Conservation (phyloP, 805 yeast genomes). For the Hanseniaspora clermontiae region DNA sequence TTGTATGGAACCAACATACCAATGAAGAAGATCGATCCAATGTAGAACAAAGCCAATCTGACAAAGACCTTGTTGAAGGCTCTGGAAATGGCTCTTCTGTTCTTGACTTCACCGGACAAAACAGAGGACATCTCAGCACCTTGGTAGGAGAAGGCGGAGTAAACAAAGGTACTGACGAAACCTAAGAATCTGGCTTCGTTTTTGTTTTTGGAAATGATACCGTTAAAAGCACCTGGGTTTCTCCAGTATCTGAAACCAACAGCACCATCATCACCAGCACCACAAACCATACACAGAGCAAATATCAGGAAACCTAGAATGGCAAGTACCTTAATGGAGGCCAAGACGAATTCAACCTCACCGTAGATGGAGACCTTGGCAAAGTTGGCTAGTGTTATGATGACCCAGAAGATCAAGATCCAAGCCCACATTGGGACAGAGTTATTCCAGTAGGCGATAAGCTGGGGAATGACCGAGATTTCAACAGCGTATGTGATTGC, state of each 20-base stretch:
- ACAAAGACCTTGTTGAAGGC: slow-evolving; percentile 58
- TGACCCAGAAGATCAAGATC: slow-evolving; percentile 53
- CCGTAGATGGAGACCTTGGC: slow-evolving; percentile 62
- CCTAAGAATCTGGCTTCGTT: slow-evolving; percentile 53
- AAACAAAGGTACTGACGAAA: slow-evolving; percentile 55
- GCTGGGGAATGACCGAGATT: slow-evolving; percentile 57
- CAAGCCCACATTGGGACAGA: slow-evolving; percentile 62
- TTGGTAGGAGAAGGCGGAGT: slow-evolving; percentile 70
- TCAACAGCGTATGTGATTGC: slow-evolving; percentile 66
- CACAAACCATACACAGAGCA: slow-evolving; percentile 59
- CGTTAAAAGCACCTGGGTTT: slow-evolving; percentile 68
- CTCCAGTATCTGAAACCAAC: slow-evolving; percentile 75
- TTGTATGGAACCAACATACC: slow-evolving; percentile 60
- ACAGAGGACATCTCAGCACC: slow-evolving; percentile 70
- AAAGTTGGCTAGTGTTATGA: slow-evolving; percentile 42
- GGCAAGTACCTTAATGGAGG: slow-evolving; percentile 52
- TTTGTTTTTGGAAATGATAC: slow-evolving; percentile 37
- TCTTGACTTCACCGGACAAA: slow-evolving; percentile 63
- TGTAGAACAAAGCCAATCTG: slow-evolving; percentile 55
- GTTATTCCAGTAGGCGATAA: slow-evolving; percentile 51
- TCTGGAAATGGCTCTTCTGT: slow-evolving; percentile 55
- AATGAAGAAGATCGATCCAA: slow-evolving; percentile 51
- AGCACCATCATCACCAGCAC: slow-evolving; percentile 58
- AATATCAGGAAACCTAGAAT: slow-evolving; percentile 59
- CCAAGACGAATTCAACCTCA: slow-evolving; percentile 66